Evolutionary conservation across 177 flowering plant genomes (phyloP).

Genomic region (Vitis hybrid): DNA sequence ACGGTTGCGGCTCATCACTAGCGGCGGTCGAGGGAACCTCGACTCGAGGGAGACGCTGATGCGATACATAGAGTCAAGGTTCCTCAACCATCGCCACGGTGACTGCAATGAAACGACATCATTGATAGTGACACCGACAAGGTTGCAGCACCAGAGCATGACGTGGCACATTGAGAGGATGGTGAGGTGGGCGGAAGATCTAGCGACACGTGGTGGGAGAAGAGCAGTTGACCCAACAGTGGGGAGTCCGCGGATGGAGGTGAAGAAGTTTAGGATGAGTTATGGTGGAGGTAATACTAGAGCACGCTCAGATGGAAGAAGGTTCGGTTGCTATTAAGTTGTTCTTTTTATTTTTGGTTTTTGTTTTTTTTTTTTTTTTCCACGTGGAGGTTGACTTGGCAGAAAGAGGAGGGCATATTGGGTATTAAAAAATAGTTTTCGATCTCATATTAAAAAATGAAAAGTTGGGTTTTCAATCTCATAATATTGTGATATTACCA

Average conservation of each 20-base stretch:
- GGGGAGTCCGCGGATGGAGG: slow-evolving; percentile 70
- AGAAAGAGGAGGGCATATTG: too few relatives aligned
- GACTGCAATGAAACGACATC: slow-evolving; percentile 26
- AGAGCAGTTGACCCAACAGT: slow-evolving; percentile 38
- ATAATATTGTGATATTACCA: too few relatives aligned
- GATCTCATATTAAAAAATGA: too few relatives aligned
- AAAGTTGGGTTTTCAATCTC: too few relatives aligned
- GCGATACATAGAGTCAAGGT: slow-evolving; percentile 40
- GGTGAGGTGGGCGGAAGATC: slow-evolving; percentile 65
- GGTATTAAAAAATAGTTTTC: too few relatives aligned
- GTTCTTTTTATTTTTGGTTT: too few relatives aligned
- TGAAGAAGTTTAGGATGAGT: slow-evolving; percentile 54
- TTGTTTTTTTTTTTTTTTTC: too few relatives aligned
- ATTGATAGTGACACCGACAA: slow-evolving; percentile 36
- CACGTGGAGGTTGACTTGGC: too few relatives aligned
- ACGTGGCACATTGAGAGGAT: slow-evolving; percentile 56
- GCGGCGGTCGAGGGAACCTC: slow-evolving; percentile 53
- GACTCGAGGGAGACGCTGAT: slow-evolving; percentile 43
- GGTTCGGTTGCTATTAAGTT: slow-evolving; percentile 14
- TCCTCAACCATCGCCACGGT: slow-evolving; percentile 44
- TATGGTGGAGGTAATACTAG: slow-evolving; percentile 65
- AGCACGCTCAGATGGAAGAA: slow-evolving; percentile 90
- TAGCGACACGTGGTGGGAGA: slow-evolving; percentile 43
- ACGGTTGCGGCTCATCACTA: slow-evolving; percentile 10
- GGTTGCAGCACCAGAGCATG: slow-evolving; percentile 63